phyloP scores from a whole-genome alignment of 2,329 filamentous ascomycete species.

The Claviceps pazoutovae region DNA sequence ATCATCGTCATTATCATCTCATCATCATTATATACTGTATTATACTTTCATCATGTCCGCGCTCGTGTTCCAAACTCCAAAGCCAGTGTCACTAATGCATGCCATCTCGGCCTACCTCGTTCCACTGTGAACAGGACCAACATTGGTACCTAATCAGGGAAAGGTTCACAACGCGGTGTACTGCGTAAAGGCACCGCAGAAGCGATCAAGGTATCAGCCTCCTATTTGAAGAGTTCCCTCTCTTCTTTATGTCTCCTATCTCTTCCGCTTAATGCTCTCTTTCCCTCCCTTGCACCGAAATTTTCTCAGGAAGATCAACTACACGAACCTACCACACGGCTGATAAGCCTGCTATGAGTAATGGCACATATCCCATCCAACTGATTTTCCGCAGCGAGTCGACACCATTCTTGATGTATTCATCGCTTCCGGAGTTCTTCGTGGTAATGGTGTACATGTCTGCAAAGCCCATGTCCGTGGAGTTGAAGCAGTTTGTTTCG shows the following conservation, averaged over 20 bases:
- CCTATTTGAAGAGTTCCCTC: neutral
- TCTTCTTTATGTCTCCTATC: neutral
- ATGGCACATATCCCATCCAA: constrained; percentile 28
- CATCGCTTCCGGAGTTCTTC: constrained; percentile 23
- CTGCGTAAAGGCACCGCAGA: neutral
- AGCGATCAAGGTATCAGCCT: neutral
- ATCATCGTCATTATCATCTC: no score
- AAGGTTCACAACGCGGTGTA: neutral
- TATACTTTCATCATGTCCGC: neutral
- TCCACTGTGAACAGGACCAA: neutral
- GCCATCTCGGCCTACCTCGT: neutral
- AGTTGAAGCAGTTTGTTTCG: constrained; percentile 78
- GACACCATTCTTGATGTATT: constrained; percentile 18
- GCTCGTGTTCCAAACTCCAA: neutral
- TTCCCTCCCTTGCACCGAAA: neutral
- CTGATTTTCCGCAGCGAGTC: constrained; percentile 9
- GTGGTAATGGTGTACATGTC: constrained; percentile 58
- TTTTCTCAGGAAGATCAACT: neutral
- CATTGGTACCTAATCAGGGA: neutral
- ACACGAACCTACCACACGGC: constrained; percentile 19
- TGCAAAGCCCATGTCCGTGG: constrained; percentile 60
- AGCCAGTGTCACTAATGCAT: neutral
- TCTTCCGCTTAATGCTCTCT: neutral
- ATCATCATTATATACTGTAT: neutral
- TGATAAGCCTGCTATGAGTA: constrained; percentile 25